Conservation (phyloP, 441 rosid species). For the Euphorbia celastroides region DNA sequence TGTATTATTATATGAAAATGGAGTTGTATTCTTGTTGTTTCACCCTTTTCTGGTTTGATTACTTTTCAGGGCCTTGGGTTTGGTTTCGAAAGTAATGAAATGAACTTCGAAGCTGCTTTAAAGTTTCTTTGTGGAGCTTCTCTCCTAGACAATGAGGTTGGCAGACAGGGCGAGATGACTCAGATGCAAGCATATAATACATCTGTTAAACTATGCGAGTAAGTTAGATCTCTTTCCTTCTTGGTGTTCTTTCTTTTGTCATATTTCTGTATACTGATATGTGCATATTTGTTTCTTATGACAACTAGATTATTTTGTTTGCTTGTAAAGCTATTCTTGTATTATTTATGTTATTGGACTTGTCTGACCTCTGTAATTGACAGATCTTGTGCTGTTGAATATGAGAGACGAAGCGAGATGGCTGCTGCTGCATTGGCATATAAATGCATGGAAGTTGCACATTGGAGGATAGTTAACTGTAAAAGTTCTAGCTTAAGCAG, state of each 20-base stretch:
- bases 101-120: constrained; percentile 56
- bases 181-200: constrained; percentile 50
- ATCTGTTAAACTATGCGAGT: constrained; percentile 64
- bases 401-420: constrained; percentile 62
- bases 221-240: constrained; percentile 28
- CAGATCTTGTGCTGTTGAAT: constrained; percentile 72
- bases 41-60: constrained; percentile 21
- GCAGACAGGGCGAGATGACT: constrained; percentile 41
- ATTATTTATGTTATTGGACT: neutral
- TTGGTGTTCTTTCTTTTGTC: neutral
- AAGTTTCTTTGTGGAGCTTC: constrained; percentile 70
- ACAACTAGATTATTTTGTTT: neutral
- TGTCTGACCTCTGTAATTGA: constrained; percentile 19
- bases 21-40: constrained; percentile 11
- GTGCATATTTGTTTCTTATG: too few relatives aligned
- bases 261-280: neutral
- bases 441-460: constrained; percentile 88
- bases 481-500: constrained; percentile 34
- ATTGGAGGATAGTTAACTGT: constrained; percentile 58
- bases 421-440: constrained; percentile 83
- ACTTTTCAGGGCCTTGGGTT: constrained; percentile 44
- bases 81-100: constrained; percentile 52
- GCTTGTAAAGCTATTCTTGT: neutral
- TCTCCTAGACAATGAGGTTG: constrained; percentile 47
- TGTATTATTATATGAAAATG: neutral